These are phyloP conservation scores for Microbotryomycetes sp. DNA, from an alignment of 1,284 basidiomycete species.

Conservation along the genomic window DNA sequence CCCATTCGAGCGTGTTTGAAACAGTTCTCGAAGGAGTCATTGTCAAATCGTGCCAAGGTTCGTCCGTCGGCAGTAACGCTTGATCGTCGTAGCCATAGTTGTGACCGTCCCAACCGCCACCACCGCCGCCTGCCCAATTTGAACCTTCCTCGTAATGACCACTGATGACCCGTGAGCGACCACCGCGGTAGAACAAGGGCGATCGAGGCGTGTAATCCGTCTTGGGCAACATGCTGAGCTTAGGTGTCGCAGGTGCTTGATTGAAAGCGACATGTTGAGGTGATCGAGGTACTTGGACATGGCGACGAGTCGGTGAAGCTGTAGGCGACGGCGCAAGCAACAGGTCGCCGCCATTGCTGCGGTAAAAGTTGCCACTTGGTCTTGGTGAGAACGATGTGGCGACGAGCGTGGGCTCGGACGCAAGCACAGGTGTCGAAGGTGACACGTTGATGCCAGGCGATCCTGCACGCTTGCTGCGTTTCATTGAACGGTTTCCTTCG, in stretches of 20 bases:
- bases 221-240: constrained; percentile 7
- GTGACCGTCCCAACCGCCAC: constrained; percentile 10
- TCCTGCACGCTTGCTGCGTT: background rate
- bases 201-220: constrained; percentile 31
- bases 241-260: constrained; percentile 19
- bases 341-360: constrained; percentile 13
- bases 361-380: constrained; percentile 16
- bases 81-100: constrained; percentile 5
- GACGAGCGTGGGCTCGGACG: constrained; percentile 24
- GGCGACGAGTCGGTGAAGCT: constrained; percentile 19
- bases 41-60: constrained; percentile 21
- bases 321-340: constrained; percentile 26
- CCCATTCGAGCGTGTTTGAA: constrained; percentile 2
- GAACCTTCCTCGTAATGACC: constrained; percentile 8
- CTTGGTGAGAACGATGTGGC: constrained; percentile 16
- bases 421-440: constrained; percentile 16
- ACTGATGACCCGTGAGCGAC: constrained; percentile 22
- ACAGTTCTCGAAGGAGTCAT: constrained; percentile 27
- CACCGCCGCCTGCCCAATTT: constrained; percentile 4
- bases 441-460: background rate
- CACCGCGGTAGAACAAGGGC: constrained; percentile 20
- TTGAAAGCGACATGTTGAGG: constrained; percentile 6
- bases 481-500: background rate
- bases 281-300: background rate
- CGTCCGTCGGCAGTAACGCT: background rate